Conservation (phyloP, 768 basidiomycete species). For the Boletus reticuloceps region DNA sequence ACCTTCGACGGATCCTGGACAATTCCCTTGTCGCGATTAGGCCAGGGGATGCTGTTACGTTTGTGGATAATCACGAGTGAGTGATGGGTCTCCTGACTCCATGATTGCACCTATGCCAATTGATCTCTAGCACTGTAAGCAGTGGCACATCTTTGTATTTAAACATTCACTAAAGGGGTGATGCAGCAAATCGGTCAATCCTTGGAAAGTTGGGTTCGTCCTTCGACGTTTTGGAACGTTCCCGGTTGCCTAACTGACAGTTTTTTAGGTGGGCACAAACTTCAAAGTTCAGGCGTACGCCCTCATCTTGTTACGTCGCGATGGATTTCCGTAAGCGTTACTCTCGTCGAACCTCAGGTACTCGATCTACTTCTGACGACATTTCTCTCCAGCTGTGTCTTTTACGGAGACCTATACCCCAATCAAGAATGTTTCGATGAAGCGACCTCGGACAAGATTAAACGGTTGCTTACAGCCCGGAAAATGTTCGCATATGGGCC, state of each 20-base stretch:
- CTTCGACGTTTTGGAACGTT: not conserved
- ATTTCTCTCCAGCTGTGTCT: conserved; percentile 61
- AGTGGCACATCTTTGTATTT: conserved; percentile 25
- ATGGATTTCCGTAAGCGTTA: conserved; percentile 68
- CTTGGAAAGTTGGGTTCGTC: conserved; percentile 77
- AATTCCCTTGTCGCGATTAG: conserved; percentile 63
- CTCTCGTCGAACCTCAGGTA: not conserved
- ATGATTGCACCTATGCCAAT: not conserved
- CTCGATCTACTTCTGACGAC: not conserved
- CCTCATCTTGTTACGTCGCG: conserved; percentile 65
- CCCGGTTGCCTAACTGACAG: not conserved
- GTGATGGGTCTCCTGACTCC: conserved; percentile 21
- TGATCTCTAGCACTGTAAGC: conserved; percentile 56
- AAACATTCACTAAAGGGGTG: not conserved
- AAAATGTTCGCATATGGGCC: conserved; percentile 66
- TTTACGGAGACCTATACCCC: conserved; percentile 81
- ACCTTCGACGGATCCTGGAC: conserved; percentile 72
- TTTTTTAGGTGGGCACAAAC: conserved; percentile 53
- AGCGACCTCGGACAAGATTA: conserved; percentile 48
- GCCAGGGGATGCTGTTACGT: conserved; percentile 84
- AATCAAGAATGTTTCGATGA: conserved; percentile 66
- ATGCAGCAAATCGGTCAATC: conserved; percentile 65
- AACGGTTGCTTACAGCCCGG: conserved; percentile 56
- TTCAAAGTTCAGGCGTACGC: conserved; percentile 87
- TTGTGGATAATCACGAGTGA: conserved; percentile 90